Base-by-base conservation (phyloP, 1,284 basidiomycete species). In the Fomitopsis pinicola region DNA sequence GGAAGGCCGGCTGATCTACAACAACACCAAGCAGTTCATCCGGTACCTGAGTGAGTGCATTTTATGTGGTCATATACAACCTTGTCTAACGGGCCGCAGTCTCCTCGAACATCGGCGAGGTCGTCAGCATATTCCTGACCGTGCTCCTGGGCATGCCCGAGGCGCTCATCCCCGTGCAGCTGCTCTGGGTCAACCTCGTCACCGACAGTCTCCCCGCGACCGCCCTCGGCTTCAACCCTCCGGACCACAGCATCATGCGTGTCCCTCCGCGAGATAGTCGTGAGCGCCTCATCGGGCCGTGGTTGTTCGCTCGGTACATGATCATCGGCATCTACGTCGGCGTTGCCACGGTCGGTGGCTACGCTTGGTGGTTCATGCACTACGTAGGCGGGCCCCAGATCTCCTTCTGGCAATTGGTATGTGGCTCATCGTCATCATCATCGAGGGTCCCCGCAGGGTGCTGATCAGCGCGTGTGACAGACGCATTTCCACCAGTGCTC, bases 1-100 rank as follows among this genome's bases (percentile, higher is more conserved):
- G 75, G 96, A 98, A 78, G 97, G 97, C 67, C 83, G 97, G 73
- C 82, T 94, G 59, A 99, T 99, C 73, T 99, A 98, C 78, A 98
- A 98, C 80, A 98, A 98, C 77, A 98, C 95, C 57, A 98, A 98
- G 78, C 94, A 97, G 73, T 99, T 99, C 74, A 96, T 97, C 75
- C 89, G 94, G 62, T 93, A 93, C 76, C 87, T 93, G 70, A 93
- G 89, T 91, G 68, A 54, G 88, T 81, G 22, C 9, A 28, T 9
- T 3, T 61, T 45, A 57, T 45, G 58, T 60, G 33, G 9, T 35
- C 17, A 22, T 58, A 12, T 26, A 45, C 45, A 33, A 42, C 35
- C 22, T 30, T 54, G 58, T 67, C 22, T 55, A 56, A 62, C 57
- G 60, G 70, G 68, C 58, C 58, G 80, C 65, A 96, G 95, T 99